Evolutionary conservation across 306 rosid species (phyloP).

Genomic region (Trifolium subterraneum): DNA sequence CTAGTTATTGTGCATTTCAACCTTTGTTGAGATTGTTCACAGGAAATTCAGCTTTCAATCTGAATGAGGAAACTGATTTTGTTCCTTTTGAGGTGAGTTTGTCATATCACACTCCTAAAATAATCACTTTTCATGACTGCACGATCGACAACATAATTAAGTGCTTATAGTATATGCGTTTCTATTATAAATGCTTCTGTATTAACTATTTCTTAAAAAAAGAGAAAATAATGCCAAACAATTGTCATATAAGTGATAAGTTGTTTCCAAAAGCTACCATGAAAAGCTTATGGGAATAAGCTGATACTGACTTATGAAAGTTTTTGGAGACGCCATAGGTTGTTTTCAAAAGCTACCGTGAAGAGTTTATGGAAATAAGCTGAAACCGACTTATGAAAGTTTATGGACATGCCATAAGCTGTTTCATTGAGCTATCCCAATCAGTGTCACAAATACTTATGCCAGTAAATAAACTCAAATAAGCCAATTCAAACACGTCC

Average conservation of each 20-base stretch:
- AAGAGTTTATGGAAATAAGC: too few relatives aligned
- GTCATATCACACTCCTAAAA: background rate
- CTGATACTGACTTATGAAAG: background rate
- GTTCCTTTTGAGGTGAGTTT: conserved; percentile 83
- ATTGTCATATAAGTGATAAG: background rate
- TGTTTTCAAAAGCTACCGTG: background rate
- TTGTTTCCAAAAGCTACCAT: background rate
- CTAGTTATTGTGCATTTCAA: conserved; percentile 64
- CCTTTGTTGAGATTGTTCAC: conserved; percentile 67
- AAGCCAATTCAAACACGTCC: too few relatives aligned
- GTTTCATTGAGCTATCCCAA: too few relatives aligned
- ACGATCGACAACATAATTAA: background rate
- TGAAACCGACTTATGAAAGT: too few relatives aligned
- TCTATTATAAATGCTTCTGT: background rate
- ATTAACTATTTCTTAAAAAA: too few relatives aligned
- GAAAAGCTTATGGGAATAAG: background rate
- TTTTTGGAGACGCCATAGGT: background rate
- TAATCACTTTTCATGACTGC: conserved; percentile 7
- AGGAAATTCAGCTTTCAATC: conserved; percentile 61
- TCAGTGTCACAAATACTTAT: too few relatives aligned
- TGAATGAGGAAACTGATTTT: conserved; percentile 50
- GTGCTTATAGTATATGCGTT: background rate
- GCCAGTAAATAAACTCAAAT: too few relatives aligned
- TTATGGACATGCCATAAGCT: too few relatives aligned
- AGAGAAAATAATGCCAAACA: background rate